phyloP scores from a whole-genome alignment of 495 filamentous ascomycete genomes.

The Cetradonia linearis region DNA sequence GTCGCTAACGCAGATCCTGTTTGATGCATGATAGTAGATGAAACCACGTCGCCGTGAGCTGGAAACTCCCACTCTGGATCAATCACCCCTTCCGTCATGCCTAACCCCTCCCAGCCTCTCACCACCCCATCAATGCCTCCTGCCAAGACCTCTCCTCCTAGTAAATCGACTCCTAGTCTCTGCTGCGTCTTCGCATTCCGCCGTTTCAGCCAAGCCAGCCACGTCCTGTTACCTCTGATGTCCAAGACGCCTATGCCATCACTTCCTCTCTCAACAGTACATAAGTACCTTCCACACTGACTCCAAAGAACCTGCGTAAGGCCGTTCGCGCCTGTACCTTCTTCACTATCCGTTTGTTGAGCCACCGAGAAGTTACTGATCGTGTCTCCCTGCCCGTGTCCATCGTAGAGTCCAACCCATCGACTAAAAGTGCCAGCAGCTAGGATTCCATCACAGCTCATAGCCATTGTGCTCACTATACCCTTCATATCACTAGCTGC shows the following conservation, averaged over 20 bases:
- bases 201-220: slow-evolving; percentile 61
- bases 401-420: slow-evolving; percentile 66
- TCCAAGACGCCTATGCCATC: slow-evolving; percentile 72
- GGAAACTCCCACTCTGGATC: slow-evolving; percentile 49
- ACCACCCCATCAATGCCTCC: slow-evolving; percentile 72
- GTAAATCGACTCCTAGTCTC: slow-evolving; percentile 58
- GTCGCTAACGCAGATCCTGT: slow-evolving; percentile 62
- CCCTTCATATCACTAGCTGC: slow-evolving; percentile 78
- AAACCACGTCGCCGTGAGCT: slow-evolving; percentile 51
- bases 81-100: slow-evolving; percentile 42
- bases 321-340: slow-evolving; percentile 48
- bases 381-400: slow-evolving; percentile 51
- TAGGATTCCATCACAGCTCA: slow-evolving; percentile 47
- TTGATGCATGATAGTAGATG: slow-evolving; percentile 55
- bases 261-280: slow-evolving; percentile 75
- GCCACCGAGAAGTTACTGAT: slow-evolving; percentile 56
- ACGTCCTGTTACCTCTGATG: slow-evolving; percentile 57
- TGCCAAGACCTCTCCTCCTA: slow-evolving; percentile 54
- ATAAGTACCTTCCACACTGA: slow-evolving; percentile 75
- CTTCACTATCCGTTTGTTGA: slow-evolving; percentile 25
- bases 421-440: slow-evolving; percentile 78
- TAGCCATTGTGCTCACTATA: slow-evolving; percentile 56
- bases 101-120: slow-evolving; percentile 61
- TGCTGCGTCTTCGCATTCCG: slow-evolving; percentile 66
- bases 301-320: slow-evolving; percentile 72